Evolutionary conservation across 805 yeast genomes (phyloP).

Genomic region (Kregervanrija delftensis): DNA sequence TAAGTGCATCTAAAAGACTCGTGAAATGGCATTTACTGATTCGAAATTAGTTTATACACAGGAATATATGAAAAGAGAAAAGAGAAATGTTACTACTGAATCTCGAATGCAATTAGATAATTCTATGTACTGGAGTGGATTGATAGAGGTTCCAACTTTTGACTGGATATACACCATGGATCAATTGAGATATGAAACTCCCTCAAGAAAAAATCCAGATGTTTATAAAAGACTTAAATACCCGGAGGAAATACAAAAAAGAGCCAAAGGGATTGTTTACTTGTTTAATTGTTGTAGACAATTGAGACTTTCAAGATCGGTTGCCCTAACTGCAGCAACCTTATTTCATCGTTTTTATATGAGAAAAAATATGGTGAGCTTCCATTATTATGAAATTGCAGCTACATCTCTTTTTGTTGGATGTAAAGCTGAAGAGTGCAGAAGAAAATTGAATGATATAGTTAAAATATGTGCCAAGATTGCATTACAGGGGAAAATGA

Average conservation of each 20-base stretch:
- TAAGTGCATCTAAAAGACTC: no score
- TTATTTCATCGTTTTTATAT: slow-evolving; percentile 48
- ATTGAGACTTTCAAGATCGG: slow-evolving; percentile 39
- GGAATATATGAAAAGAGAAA: not conserved
- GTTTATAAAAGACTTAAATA: slow-evolving; percentile 23
- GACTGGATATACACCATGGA: slow-evolving; percentile 23
- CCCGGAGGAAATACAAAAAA: slow-evolving; percentile 33
- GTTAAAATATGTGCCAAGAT: slow-evolving; percentile 42
- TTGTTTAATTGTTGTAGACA: slow-evolving; percentile 37
- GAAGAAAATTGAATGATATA: slow-evolving; percentile 40
- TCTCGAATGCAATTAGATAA: not conserved
- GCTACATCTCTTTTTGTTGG: slow-evolving; percentile 47
- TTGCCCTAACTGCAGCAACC: slow-evolving; percentile 40
- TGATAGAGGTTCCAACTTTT: slow-evolving; percentile 18
- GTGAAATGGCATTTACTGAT: not conserved
- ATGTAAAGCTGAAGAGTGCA: slow-evolving; percentile 46
- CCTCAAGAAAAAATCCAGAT: slow-evolving; percentile 28
- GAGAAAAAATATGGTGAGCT: slow-evolving; percentile 33
- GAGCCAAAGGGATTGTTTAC: slow-evolving; percentile 43
- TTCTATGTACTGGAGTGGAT: slow-evolving; percentile 24
- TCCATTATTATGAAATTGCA: slow-evolving; percentile 44
- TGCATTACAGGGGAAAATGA: slow-evolving; percentile 33
- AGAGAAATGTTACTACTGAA: not conserved
- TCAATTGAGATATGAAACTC: slow-evolving; percentile 21
- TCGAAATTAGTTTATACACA: not conserved